Percentiles rank a stretch among this genome's conserved stretches.
Evolutionary conservation across 2,329 filamentous ascomycete genomes (phyloP).

Genomic region (Sporothrix phasma): DNA sequence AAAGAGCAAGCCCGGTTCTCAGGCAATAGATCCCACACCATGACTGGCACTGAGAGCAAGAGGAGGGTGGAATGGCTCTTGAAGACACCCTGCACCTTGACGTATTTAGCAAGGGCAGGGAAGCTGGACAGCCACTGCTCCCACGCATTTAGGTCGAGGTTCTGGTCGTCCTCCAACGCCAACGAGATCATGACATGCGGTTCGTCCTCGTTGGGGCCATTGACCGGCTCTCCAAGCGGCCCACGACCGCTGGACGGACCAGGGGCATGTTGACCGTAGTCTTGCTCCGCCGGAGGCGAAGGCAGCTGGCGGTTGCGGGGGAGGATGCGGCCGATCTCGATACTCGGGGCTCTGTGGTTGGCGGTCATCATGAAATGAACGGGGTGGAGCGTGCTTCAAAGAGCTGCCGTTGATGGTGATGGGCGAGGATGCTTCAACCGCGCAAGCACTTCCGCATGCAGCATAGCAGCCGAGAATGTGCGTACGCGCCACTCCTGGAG

Average conservation of each 20-base stretch:
- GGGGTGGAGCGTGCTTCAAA: conserved; percentile 50
- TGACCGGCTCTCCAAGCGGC: conserved; percentile 16
- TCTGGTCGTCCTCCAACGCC: conserved; percentile 47
- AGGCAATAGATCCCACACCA: conserved; percentile 50
- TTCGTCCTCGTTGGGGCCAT: conserved; percentile 43
- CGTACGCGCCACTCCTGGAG: conserved; percentile 46
- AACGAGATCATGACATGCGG: conserved; percentile 53
- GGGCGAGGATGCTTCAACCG: conserved; percentile 48
- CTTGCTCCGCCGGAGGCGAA: conserved; percentile 27
- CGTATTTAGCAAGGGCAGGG: conserved; percentile 48
- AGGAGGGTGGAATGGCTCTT: conserved; percentile 52
- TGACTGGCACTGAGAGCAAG: conserved; percentile 47
- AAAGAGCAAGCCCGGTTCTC: conserved; percentile 49
- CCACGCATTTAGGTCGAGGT: conserved; percentile 48
- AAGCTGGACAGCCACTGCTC: conserved; percentile 47
- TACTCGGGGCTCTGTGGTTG: conserved; percentile 48
- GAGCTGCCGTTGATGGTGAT: conserved; percentile 46
- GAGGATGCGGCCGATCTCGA: conserved; percentile 40
- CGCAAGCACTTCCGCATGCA: conserved; percentile 51
- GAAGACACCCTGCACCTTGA: conserved; percentile 52
- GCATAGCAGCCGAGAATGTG: conserved; percentile 49
- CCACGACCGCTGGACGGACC: conserved; percentile 18
- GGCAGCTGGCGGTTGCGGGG: conserved; percentile 28
- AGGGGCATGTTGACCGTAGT: conserved; percentile 16
- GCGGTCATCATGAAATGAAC: conserved; percentile 56